Evolutionary conservation across 345 rosid species (phyloP).

Genomic region (Excoecaria cochinchinensis): DNA sequence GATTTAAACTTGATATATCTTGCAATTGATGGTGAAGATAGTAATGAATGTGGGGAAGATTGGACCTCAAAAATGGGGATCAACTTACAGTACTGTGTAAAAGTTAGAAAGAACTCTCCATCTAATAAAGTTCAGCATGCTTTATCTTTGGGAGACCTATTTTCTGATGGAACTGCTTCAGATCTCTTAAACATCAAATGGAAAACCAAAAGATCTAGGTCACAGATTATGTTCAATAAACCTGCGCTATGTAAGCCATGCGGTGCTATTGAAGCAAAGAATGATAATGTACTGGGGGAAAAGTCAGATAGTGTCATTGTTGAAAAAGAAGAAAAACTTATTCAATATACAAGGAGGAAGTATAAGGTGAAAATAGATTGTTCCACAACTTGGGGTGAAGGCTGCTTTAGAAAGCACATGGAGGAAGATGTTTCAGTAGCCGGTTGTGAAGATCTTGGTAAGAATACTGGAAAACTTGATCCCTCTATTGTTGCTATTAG

Average conservation of each 20-base stretch:
- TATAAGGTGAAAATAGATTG: constrained; percentile 43
- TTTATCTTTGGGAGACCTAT: constrained; percentile 68
- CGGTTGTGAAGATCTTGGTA: constrained; percentile 18
- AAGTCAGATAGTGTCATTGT: constrained; percentile 26
- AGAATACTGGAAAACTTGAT: constrained; percentile 12
- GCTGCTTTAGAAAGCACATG: constrained; percentile 12
- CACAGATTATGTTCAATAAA: constrained; percentile 49
- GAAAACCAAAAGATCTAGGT: constrained; percentile 72
- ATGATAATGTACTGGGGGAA: constrained; percentile 25
- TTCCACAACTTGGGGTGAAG: constrained; percentile 30
- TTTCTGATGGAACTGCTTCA: constrained; percentile 43
- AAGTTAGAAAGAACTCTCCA: constrained; percentile 67
- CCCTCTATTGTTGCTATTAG: constrained; percentile 11
- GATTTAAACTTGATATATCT: constrained; percentile 80
- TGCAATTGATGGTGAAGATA: constrained; percentile 73
- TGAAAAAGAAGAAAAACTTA: constrained; percentile 52
- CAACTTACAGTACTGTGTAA: constrained; percentile 74
- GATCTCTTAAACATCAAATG: constrained; percentile 58
- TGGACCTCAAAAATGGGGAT: constrained; percentile 90
- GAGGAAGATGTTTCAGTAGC: constrained; percentile 31
- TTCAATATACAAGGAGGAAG: constrained; percentile 82
- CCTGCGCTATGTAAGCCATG: constrained; percentile 31
- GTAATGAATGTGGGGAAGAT: constrained; percentile 56
- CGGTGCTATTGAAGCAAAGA: constrained; percentile 39
- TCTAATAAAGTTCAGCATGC: constrained; percentile 74